Conservation (phyloP, 352 stramenopile species). For the Phytophthora cryptogea region DNA sequence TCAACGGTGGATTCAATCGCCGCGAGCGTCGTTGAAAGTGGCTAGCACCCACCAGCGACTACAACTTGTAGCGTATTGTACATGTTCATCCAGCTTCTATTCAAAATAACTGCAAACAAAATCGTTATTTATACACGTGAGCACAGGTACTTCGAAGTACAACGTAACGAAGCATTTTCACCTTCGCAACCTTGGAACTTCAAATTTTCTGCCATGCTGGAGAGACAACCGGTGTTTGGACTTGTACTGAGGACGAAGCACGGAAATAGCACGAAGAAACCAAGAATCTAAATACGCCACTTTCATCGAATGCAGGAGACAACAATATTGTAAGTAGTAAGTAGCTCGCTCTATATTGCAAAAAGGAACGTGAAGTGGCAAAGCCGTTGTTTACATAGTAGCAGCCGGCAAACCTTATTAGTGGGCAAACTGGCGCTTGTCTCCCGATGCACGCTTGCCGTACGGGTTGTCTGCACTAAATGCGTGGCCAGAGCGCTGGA, state of each 20-base stretch:
- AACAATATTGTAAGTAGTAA: slow-evolving; percentile 5
- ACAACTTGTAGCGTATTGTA: too few species aligned
- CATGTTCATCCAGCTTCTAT: neutral
- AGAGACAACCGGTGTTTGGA: too few species aligned
- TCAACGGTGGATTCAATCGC: slow-evolving; percentile 5
- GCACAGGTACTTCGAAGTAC: too few species aligned
- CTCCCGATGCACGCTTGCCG: slow-evolving; percentile 84
- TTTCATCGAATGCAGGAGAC: too few species aligned
- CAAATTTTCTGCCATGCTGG: too few species aligned
- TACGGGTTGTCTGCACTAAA: slow-evolving; percentile 99
- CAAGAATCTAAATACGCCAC: too few species aligned
- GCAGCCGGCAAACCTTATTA: slow-evolving; percentile 21
- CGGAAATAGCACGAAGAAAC: too few species aligned
- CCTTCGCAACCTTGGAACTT: too few species aligned
- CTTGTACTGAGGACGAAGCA: too few species aligned
- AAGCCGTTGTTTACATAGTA: slow-evolving; percentile 35
- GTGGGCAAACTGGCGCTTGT: slow-evolving; percentile 95
- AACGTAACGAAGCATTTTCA: too few species aligned
- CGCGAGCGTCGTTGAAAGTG: neutral
- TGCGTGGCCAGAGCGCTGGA: slow-evolving; percentile 88
- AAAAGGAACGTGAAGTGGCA: slow-evolving; percentile 27
- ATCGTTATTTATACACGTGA: too few species aligned
- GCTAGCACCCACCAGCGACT: too few species aligned
- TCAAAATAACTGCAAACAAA: neutral
- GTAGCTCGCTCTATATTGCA: slow-evolving; percentile 38